These are phyloP conservation scores for Xylaria digitata DNA, from an alignment of 2,329 filamentous ascomycete genomes.

Conservation along the genomic window DNA sequence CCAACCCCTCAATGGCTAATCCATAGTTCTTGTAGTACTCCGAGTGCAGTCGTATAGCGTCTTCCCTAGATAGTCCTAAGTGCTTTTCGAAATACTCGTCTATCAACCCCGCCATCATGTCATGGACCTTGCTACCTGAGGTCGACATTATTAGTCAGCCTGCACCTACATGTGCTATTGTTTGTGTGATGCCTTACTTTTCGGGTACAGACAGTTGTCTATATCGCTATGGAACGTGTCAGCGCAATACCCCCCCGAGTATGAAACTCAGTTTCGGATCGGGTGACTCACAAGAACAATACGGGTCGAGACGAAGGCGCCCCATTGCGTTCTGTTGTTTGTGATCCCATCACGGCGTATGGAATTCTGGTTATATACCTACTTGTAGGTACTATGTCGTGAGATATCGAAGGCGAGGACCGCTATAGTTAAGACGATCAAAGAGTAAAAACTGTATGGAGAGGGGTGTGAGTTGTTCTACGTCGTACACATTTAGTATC, in stretches of 20 bases:
- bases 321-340: conserved; percentile 42
- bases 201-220: conserved; percentile 96
- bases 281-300: conserved; percentile 57
- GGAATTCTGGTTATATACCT: neutral
- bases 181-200: conserved; percentile 66
- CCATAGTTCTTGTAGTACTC: conserved; percentile 97
- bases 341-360: conserved; percentile 45
- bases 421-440: neutral
- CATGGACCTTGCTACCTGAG: conserved; percentile 80
- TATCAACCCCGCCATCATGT: conserved; percentile 89
- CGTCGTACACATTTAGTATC: conserved; percentile 1
- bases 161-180: neutral
- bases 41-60: conserved; percentile 86
- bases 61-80: conserved; percentile 77
- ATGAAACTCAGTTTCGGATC: neutral
- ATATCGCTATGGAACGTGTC: conserved; percentile 83
- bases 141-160: conserved; percentile 35
- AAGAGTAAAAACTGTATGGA: neutral
- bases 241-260: conserved; percentile 31
- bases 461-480: conserved; percentile 12
- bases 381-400: too few species aligned
- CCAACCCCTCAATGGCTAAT: conserved; percentile 94
- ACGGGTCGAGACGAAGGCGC: conserved; percentile 49
- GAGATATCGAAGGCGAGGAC: neutral
- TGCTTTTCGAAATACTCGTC: conserved; percentile 72